phyloP scores from a whole-genome alignment of 1,284 basidiomycete species.

The Trichosporon sp. region DNA sequence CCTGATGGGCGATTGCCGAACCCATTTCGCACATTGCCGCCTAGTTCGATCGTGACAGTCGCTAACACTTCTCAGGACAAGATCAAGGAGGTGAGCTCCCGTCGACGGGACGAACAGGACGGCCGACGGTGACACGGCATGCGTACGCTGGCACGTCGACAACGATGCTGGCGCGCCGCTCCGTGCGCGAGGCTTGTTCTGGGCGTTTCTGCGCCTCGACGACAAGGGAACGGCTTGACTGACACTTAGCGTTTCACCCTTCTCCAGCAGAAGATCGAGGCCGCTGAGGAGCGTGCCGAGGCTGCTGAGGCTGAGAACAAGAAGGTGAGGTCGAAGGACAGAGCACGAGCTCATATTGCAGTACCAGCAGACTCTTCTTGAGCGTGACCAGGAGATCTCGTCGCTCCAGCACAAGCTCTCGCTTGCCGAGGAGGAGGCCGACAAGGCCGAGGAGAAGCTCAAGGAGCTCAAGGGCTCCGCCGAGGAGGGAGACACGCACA shows the following conservation, averaged over 20 bases:
- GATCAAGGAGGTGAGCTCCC: conserved; percentile 54
- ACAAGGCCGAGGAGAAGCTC: conserved; percentile 71
- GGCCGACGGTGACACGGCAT: not conserved
- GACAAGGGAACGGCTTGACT: conserved; percentile 47
- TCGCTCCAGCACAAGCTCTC: conserved; percentile 75
- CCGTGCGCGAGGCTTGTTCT: not conserved
- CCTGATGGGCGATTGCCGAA: not conserved
- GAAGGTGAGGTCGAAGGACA: conserved; percentile 47
- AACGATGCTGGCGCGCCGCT: not conserved
- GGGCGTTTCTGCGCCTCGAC: not conserved
- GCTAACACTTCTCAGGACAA: conserved; percentile 50
- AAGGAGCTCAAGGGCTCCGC: conserved; percentile 64
- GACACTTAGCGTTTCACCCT: conserved; percentile 53
- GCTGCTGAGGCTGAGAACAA: conserved; percentile 77
- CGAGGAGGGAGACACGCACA: conserved; percentile 69
- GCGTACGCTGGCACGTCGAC: not conserved
- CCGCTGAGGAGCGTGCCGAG: conserved; percentile 72
- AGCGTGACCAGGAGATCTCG: conserved; percentile 81
- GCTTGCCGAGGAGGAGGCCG: conserved; percentile 67
- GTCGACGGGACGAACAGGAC: not conserved
- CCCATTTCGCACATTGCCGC: not conserved
- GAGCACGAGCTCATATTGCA: conserved; percentile 15
- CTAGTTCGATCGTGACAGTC: not conserved
- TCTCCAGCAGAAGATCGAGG: conserved; percentile 82
- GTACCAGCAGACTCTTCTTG: conserved; percentile 70